A percentile compares a stretch with the other conserved stretches of the same genome.
Evolutionary conservation across 2,329 filamentous ascomycete genomes (phyloP).

Genomic region (Ascosphaera apis): DNA sequence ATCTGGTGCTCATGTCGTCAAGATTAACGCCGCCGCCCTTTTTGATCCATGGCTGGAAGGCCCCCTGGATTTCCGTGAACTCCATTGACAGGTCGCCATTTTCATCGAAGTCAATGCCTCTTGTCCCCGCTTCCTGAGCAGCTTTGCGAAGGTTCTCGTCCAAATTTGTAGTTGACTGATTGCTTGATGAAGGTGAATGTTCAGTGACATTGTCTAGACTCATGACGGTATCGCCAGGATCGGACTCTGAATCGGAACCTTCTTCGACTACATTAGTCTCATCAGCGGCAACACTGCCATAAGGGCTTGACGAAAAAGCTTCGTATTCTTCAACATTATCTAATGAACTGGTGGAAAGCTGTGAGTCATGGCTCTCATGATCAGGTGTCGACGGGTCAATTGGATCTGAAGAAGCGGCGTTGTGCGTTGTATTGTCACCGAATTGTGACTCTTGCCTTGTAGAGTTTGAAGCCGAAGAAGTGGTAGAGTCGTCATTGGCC

Average conservation of each 20-base stretch:
- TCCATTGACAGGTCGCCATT: constrained; percentile 58
- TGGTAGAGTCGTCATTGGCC: constrained; percentile 66
- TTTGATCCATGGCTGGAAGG: constrained; percentile 26
- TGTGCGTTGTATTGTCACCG: constrained; percentile 18
- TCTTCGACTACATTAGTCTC: constrained; percentile 23
- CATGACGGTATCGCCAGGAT: constrained; percentile 59
- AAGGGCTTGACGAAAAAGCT: constrained; percentile 53
- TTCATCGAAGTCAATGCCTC: constrained; percentile 37
- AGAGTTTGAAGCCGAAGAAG: constrained; percentile 47
- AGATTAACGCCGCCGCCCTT: constrained; percentile 20
- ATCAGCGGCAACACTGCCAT: constrained; percentile 37
- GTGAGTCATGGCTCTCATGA: background rate
- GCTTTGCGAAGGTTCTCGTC: constrained; percentile 61
- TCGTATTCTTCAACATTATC: constrained; percentile 43
- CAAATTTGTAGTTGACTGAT: constrained; percentile 46
- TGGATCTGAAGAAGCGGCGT: constrained; percentile 2
- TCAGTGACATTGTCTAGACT: constrained; percentile 58
- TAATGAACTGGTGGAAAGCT: constrained; percentile 38
- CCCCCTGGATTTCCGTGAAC: constrained; percentile 34
- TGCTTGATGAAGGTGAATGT: constrained; percentile 31
- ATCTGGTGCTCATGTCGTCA: constrained; percentile 18
- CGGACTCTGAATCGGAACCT: constrained; percentile 31
- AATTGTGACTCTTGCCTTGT: constrained; percentile 49
- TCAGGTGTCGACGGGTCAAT: background rate
- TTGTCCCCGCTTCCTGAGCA: constrained; percentile 49